Conservation (phyloP, 1,284 basidiomycete species). For the Blastosporella zonata region DNA sequence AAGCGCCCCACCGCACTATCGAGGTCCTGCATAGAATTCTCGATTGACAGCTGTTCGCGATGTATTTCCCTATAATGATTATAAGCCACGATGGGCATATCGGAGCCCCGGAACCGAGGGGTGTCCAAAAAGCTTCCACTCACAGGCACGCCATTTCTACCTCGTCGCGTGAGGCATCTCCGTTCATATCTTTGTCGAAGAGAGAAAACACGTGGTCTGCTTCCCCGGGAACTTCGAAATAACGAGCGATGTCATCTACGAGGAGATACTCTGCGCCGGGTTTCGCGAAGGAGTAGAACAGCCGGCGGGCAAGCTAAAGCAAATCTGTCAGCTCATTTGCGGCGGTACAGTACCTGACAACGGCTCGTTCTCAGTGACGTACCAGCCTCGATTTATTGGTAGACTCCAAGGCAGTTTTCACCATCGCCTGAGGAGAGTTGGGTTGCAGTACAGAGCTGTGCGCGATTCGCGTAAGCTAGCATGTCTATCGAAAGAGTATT, state of each 20-base stretch:
- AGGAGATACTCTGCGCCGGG: slow-evolving; percentile 58
- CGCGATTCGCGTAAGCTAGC: slow-evolving; percentile 16
- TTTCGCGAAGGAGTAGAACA: slow-evolving; percentile 86
- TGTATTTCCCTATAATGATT: slow-evolving; percentile 62
- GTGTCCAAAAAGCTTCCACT: slow-evolving; percentile 18
- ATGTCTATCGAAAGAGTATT: not conserved
- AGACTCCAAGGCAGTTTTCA: slow-evolving; percentile 75
- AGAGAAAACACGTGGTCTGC: slow-evolving; percentile 67
- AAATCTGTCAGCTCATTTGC: slow-evolving; percentile 9
- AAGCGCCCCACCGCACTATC: slow-evolving; percentile 85
- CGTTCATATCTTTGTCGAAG: slow-evolving; percentile 85
- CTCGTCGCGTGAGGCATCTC: slow-evolving; percentile 51
- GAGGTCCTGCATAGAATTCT: slow-evolving; percentile 87
- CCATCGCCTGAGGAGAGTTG: slow-evolving; percentile 82
- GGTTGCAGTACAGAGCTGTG: slow-evolving; percentile 80
- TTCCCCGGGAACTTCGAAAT: slow-evolving; percentile 68
- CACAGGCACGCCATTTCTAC: slow-evolving; percentile 66
- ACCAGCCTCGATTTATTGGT: slow-evolving; percentile 82
- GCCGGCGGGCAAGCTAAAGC: slow-evolving; percentile 69
- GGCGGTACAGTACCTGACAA: slow-evolving; percentile 8
- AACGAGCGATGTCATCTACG: slow-evolving; percentile 71
- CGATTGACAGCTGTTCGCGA: slow-evolving; percentile 81
- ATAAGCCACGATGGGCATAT: not conserved
- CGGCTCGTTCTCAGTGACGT: slow-evolving; percentile 18
- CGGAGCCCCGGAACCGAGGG: slow-evolving; percentile 9